Conservation (phyloP, 306 rosid species). For the Fragaria ananassa region DNA sequence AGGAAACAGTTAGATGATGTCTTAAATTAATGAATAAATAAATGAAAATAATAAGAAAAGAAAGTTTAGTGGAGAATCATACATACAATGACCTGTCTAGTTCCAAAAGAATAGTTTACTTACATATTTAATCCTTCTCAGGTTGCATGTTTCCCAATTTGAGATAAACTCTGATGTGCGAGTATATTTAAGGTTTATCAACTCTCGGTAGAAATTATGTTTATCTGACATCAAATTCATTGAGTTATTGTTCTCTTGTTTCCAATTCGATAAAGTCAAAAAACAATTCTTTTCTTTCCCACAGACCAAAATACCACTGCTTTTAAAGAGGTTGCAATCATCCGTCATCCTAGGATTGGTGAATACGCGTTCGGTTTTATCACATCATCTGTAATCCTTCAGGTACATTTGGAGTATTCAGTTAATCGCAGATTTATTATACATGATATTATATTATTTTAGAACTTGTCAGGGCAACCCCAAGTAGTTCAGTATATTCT, state of each 20-base stretch:
- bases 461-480: not conserved
- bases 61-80: not conserved
- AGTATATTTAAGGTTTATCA: not conserved
- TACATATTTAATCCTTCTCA: not conserved
- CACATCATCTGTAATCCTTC: conserved; percentile 48
- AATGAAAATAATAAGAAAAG: not conserved
- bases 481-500: not conserved
- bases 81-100: not conserved
- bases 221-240: conserved; percentile 1
- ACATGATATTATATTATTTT: not conserved
- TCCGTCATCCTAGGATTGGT: conserved; percentile 53
- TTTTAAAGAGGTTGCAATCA: conserved; percentile 56
- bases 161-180: not conserved
- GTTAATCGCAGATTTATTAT: not conserved
- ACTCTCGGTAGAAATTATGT: not conserved
- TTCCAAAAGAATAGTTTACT: not conserved
- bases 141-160: not conserved
- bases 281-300: not conserved
- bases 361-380: conserved; percentile 56
- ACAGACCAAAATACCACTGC: conserved; percentile 55
- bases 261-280: not conserved
- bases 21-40: not conserved
- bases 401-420: conserved; percentile 28
- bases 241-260: not conserved
- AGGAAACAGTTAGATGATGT: not conserved